phyloP scores from a whole-genome alignment of 305 asterid species.

The Fraxinus sp. region DNA sequence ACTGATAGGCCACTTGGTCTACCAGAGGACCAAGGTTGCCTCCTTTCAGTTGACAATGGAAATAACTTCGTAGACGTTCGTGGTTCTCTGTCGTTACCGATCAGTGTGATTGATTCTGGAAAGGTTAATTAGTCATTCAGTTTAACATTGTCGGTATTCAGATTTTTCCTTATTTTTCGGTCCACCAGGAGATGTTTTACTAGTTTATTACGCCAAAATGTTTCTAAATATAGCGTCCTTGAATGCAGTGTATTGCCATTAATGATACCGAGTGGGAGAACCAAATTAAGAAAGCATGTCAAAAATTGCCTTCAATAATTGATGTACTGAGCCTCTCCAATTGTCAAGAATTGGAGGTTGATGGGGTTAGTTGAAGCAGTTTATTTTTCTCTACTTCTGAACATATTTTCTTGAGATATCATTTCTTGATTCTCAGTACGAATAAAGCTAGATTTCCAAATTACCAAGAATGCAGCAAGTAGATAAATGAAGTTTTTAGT shows the following conservation, averaged over 20 bases:
- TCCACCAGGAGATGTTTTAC: background rate
- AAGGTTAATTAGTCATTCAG: constrained; percentile 37
- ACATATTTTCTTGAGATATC: background rate
- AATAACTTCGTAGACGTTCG: constrained; percentile 32
- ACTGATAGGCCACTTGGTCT: constrained; percentile 51
- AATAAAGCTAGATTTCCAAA: background rate
- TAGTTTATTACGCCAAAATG: background rate
- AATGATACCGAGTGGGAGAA: constrained; percentile 49
- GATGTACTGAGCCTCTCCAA: constrained; percentile 36
- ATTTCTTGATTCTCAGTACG: background rate
- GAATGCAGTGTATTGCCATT: constrained; percentile 50
- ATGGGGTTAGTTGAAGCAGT: constrained; percentile 53
- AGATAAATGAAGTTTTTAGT: constrained; percentile 6
- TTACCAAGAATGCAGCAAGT: background rate
- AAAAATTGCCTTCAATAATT: constrained; percentile 52
- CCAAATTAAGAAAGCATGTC: constrained; percentile 33
- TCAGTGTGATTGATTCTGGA: constrained; percentile 57
- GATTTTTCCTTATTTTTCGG: background rate
- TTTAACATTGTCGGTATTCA: background rate
- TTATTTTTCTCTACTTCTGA: constrained; percentile 10
- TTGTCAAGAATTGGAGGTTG: constrained; percentile 51
- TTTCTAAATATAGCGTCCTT: constrained; percentile 19
- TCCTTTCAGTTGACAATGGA: constrained; percentile 30
- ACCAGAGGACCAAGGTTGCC: constrained; percentile 53
- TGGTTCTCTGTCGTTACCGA: constrained; percentile 50